Conservation (phyloP, 345 rosid species). For the Hypericum androsaemum region DNA sequence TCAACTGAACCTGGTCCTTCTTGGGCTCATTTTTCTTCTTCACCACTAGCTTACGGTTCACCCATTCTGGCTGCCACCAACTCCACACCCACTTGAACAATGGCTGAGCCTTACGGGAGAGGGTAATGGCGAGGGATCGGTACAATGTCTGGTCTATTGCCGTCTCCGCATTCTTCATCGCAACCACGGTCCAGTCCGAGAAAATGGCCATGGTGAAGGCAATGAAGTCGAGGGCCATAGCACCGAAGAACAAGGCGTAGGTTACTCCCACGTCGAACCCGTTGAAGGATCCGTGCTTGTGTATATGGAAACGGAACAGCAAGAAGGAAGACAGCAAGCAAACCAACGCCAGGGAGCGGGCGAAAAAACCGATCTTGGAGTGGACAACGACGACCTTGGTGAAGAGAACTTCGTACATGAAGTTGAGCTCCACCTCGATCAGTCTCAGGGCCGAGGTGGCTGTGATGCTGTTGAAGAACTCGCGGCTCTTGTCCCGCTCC, state of each 20-base stretch:
- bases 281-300: slow-evolving; percentile 17
- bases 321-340: slow-evolving; percentile 24
- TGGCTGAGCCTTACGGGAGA: too few relatives aligned
- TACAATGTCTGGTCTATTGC: slow-evolving; percentile 2
- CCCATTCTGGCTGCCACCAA: too few relatives aligned
- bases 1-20: too few relatives aligned
- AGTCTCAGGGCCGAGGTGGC: neutral
- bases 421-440: slow-evolving; percentile 10
- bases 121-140: too few relatives aligned
- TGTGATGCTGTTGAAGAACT: too few relatives aligned
- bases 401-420: slow-evolving; percentile 10
- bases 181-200: slow-evolving; percentile 49
- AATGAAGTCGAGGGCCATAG: slow-evolving; percentile 36
- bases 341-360: slow-evolving; percentile 14
- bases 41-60: too few relatives aligned
- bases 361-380: neutral
- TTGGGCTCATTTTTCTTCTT: too few relatives aligned
- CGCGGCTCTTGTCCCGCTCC: slow-evolving; percentile 18
- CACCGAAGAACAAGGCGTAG: slow-evolving; percentile 38
- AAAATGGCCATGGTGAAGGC: slow-evolving; percentile 36
- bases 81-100: too few relatives aligned
- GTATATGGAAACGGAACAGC: slow-evolving; percentile 22
- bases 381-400: slow-evolving; percentile 4
- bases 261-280: slow-evolving; percentile 39
- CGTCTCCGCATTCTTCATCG: slow-evolving; percentile 12